phyloP scores from a whole-genome alignment of 805 yeast species.

The Wickerhamiella brachini region DNA sequence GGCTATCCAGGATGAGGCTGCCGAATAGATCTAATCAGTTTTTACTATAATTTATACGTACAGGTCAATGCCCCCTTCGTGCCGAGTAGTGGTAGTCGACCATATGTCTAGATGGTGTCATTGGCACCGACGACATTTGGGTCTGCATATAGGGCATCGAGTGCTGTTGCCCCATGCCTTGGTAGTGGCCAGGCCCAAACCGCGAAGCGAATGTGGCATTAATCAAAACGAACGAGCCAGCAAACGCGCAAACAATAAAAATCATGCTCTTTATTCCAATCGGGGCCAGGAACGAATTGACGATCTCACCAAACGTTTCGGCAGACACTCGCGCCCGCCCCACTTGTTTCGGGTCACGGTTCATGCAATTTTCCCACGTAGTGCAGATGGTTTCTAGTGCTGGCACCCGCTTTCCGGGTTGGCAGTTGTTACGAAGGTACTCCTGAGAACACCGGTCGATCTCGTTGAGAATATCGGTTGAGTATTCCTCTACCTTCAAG shows the following conservation, averaged over 20 bases:
- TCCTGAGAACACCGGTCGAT: constrained; percentile 57
- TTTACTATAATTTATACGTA: not conserved
- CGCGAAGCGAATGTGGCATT: constrained; percentile 21
- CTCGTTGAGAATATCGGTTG: constrained; percentile 45
- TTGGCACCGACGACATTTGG: not conserved
- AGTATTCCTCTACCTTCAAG: constrained; percentile 49
- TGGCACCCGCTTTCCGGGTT: constrained; percentile 51
- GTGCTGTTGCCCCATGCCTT: not conserved
- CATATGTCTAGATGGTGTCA: not conserved
- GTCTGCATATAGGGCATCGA: not conserved
- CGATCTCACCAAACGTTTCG: constrained; percentile 67
- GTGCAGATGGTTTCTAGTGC: constrained; percentile 58
- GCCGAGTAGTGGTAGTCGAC: not conserved
- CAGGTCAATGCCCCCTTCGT: not conserved
- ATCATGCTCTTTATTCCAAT: constrained; percentile 56
- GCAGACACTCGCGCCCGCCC: constrained; percentile 66
- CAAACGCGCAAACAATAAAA: constrained; percentile 17
- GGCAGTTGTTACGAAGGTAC: constrained; percentile 59
- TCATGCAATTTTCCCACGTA: constrained; percentile 73
- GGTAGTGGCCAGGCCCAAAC: constrained; percentile 9
- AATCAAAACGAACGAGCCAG: constrained; percentile 21
- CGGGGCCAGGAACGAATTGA: constrained; percentile 61
- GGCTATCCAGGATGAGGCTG: too few relatives aligned
- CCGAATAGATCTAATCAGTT: not conserved
- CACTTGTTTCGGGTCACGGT: constrained; percentile 51